phyloP scores from a whole-genome alignment of 1,284 basidiomycete genomes.

The Ustilago esculenta region DNA sequence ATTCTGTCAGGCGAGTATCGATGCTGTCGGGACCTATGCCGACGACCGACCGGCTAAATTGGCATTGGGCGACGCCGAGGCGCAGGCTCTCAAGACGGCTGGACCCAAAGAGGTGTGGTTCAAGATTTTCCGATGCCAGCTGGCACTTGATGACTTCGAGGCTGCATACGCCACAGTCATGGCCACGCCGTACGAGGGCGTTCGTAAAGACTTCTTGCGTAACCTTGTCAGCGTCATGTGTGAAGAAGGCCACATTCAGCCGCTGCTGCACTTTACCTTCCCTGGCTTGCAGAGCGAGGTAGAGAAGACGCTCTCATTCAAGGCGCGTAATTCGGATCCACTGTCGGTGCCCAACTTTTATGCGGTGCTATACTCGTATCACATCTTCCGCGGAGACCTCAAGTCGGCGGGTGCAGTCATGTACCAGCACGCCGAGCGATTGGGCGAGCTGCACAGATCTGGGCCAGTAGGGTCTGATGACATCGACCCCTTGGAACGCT shows the following conservation, averaged over 20 bases:
- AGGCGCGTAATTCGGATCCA: constrained; percentile 92
- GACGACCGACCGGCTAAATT: constrained; percentile 9
- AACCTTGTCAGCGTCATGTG: constrained; percentile 94
- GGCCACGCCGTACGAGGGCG: constrained; percentile 70
- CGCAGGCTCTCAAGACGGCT: not conserved
- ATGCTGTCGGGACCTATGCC: constrained; percentile 38
- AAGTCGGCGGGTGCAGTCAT: constrained; percentile 73
- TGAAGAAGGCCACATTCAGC: constrained; percentile 82
- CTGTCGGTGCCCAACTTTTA: constrained; percentile 86
- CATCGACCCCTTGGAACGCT: constrained; percentile 39
- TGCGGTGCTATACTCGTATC: constrained; percentile 89
- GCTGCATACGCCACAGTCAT: constrained; percentile 55
- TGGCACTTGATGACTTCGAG: constrained; percentile 53
- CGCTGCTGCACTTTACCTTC: constrained; percentile 85
- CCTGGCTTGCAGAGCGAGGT: constrained; percentile 85
- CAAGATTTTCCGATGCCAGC: constrained; percentile 57
- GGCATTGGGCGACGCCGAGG: constrained; percentile 6
- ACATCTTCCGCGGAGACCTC: constrained; percentile 63
- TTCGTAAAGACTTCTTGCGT: constrained; percentile 94
- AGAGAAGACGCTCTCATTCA: constrained; percentile 88
- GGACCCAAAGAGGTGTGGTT: constrained; percentile 50
- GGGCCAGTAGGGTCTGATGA: constrained; percentile 6
- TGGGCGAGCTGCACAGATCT: constrained; percentile 71
- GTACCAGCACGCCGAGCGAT: constrained; percentile 88
- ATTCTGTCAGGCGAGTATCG: constrained; percentile 48